A percentile compares a stretch with the other conserved stretches of the same genome.
phyloP scores from a whole-genome alignment of 495 filamentous ascomycete species.

The Cercophora samala region DNA sequence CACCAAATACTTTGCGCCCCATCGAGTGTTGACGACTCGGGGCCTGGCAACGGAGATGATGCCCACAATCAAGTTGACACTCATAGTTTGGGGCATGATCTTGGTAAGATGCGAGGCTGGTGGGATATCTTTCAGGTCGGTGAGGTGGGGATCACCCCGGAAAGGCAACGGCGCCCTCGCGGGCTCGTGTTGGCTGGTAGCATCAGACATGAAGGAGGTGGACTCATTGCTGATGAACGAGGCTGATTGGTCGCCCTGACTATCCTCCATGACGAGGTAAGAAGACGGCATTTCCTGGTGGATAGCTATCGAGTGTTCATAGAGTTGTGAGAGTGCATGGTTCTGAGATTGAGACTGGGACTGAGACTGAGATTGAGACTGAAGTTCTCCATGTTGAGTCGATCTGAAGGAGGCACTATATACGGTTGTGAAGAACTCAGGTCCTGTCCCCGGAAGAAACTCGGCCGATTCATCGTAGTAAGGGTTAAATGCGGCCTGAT shows the following conservation, averaged over 20 bases:
- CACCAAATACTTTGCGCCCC: constrained; percentile 59
- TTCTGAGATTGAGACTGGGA: constrained; percentile 22
- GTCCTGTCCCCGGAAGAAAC: constrained; percentile 24
- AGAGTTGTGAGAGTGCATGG: constrained; percentile 55
- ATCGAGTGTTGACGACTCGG: constrained; percentile 53
- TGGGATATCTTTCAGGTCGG: constrained; percentile 67
- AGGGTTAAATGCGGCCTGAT: constrained; percentile 44
- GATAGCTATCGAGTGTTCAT: constrained; percentile 66
- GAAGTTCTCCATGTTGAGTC: not conserved
- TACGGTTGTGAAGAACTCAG: constrained; percentile 51
- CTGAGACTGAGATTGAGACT: constrained; percentile 22
- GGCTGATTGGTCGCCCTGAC: constrained; percentile 7
- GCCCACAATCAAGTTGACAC: constrained; percentile 71
- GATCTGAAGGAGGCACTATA: constrained; percentile 30
- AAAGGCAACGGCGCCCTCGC: constrained; percentile 23
- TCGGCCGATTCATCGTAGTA: constrained; percentile 15
- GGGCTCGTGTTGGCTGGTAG: constrained; percentile 9
- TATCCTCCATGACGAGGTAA: constrained; percentile 36
- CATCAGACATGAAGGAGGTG: constrained; percentile 21
- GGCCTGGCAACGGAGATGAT: constrained; percentile 68
- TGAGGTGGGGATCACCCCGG: constrained; percentile 42
- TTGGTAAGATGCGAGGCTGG: constrained; percentile 60
- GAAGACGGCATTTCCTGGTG: constrained; percentile 57
- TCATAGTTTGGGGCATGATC: constrained; percentile 75
- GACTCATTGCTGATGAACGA: constrained; percentile 22